Conservation (phyloP, 345 rosid species). For the Durio zibethinus region DNA sequence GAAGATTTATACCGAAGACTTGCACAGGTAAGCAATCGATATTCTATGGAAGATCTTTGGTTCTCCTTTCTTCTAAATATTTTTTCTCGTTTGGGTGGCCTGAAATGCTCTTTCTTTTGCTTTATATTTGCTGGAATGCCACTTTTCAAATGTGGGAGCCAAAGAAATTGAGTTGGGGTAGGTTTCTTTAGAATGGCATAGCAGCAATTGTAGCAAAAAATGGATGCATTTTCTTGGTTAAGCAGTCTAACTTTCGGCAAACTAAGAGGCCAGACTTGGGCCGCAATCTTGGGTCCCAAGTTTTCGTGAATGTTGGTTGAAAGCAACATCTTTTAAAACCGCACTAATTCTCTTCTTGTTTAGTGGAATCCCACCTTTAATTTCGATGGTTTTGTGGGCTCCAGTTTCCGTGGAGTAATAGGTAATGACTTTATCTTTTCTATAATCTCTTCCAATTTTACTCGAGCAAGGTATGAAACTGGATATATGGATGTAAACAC, state of each 20-base stretch:
- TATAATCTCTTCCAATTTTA: not conserved
- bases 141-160: constrained; percentile 9
- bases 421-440: not conserved
- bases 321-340: not conserved
- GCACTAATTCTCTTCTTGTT: constrained; percentile 8
- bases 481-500: not conserved
- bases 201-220: not conserved
- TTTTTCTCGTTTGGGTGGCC: not conserved
- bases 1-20: not conserved
- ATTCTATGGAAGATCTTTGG: not conserved
- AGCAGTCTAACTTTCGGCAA: constrained; percentile 11
- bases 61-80: not conserved
- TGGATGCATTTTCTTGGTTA: not conserved
- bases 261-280: constrained; percentile 10
- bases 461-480: not conserved
- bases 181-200: constrained; percentile 9
- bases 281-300: constrained; percentile 13
- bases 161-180: constrained; percentile 6
- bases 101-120: not conserved
- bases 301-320: constrained; percentile 4
- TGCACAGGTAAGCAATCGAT: not conserved
- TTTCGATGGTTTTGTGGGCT: constrained; percentile 3
- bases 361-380: not conserved
- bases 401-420: not conserved
- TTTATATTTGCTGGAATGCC: constrained; percentile 11